phyloP scores from a whole-genome alignment of 768 basidiomycete genomes.

The Mycena rosella region DNA sequence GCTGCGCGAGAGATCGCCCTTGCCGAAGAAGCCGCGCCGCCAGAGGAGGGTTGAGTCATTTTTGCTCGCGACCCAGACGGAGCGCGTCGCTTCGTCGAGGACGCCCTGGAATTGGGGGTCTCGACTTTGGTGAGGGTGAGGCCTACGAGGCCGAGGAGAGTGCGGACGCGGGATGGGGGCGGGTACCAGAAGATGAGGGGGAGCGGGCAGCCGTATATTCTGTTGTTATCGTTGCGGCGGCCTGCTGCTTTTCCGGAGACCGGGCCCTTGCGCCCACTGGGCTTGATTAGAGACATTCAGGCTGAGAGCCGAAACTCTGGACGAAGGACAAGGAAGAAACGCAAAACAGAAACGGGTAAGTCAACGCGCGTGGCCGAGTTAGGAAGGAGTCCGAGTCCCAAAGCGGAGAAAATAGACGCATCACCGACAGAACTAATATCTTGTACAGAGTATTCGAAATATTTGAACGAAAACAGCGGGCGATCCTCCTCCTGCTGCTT shows the following conservation, averaged over 20 bases:
- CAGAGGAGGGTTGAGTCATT: conserved; percentile 81
- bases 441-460: too few relatives aligned
- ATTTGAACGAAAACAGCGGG: too few relatives aligned
- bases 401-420: too few relatives aligned
- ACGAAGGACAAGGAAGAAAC: too few relatives aligned
- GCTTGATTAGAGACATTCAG: conserved; percentile 64
- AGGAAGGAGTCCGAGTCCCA: too few relatives aligned
- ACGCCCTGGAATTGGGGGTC: conserved; percentile 83
- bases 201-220: conserved; percentile 78
- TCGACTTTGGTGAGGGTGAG: conserved; percentile 69
- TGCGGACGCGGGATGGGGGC: conserved; percentile 56
- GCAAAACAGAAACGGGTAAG: too few relatives aligned
- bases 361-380: too few relatives aligned
- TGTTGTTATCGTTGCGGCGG: conserved; percentile 72
- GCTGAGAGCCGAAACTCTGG: too few relatives aligned
- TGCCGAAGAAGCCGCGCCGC: conserved; percentile 96
- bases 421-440: too few relatives aligned
- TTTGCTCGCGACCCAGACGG: conserved; percentile 84
- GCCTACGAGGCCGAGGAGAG: conserved; percentile 67
- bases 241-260: conserved; percentile 61
- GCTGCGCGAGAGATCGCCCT: conserved; percentile 93
- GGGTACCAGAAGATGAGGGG: conserved; percentile 66
- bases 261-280: conserved; percentile 54
- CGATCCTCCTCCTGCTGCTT: too few relatives aligned
- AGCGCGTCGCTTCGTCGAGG: conserved; percentile 84